Conservation (phyloP, 129 eudicot genomes). For the Lonicera japonica region DNA sequence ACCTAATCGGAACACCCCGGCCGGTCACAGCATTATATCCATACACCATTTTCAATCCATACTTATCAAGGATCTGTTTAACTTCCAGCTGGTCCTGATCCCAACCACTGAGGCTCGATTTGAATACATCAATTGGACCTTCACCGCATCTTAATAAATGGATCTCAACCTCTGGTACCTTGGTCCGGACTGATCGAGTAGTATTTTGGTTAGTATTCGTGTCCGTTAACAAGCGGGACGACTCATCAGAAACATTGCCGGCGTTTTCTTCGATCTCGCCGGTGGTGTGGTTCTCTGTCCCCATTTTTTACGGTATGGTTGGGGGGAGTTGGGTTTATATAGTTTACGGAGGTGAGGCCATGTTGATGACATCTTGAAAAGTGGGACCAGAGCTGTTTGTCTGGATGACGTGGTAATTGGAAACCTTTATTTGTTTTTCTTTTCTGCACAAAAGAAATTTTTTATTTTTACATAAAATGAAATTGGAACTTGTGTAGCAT, state of each 20-base stretch:
- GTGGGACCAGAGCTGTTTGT: no score
- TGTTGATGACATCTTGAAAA: no score
- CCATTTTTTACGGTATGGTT: constrained; percentile 17
- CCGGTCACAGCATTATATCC: constrained; percentile 55
- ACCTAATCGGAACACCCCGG: constrained; percentile 75
- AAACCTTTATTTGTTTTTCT: no score
- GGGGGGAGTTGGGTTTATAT: no score
- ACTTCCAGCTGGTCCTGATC: constrained; percentile 89
- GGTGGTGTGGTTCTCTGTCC: constrained; percentile 15
- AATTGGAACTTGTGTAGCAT: no score
- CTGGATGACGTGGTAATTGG: no score
- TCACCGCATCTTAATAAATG: constrained; percentile 52
- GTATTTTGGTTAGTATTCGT: constrained; percentile 1
- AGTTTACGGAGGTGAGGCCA: no score
- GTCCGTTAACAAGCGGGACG: constrained; percentile 25
- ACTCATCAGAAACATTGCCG: constrained; percentile 17
- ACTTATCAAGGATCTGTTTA: constrained; percentile 51
- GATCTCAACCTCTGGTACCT: constrained; percentile 70
- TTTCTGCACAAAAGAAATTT: no score
- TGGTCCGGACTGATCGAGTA: constrained; percentile 34
- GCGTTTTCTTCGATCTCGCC: constrained; percentile 42
- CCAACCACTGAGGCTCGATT: constrained; percentile 62
- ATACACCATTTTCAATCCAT: constrained; percentile 51
- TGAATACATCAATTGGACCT: constrained; percentile 68
- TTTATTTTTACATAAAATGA: no score